Evolutionary conservation across 1,139 yeast species (phyloP).

Genomic region (Hemisphaericaspora xylanilytica): DNA sequence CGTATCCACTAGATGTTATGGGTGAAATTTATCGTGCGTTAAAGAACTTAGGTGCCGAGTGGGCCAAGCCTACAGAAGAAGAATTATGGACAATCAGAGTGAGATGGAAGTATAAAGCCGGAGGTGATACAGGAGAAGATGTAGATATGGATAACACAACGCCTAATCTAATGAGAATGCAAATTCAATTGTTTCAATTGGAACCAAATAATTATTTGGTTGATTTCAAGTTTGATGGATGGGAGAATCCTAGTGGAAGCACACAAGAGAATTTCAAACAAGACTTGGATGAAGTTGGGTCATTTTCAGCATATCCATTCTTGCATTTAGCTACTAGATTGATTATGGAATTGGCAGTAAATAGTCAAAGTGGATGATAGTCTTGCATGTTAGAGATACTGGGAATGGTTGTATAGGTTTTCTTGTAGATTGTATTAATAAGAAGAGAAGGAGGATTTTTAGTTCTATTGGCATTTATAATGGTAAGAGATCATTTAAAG

Average conservation of each 20-base stretch:
- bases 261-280: conserved; percentile 22
- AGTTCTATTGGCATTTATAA: too few species aligned
- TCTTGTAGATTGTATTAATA: too few species aligned
- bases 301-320: conserved; percentile 93
- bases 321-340: conserved; percentile 87
- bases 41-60: conserved; percentile 92
- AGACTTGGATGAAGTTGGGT: conserved; percentile 69
- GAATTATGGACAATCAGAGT: conserved; percentile 96
- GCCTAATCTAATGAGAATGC: conserved; percentile 80
- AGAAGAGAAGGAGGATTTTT: too few species aligned
- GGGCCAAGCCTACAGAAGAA: conserved; percentile 92
- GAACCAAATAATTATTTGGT: conserved; percentile 95
- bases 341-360: conserved; percentile 96
- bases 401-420: background rate
- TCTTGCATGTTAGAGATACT: too few species aligned
- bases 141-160: conserved; percentile 18
- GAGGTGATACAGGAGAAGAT: conserved; percentile 15
- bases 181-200: conserved; percentile 89
- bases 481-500: too few species aligned
- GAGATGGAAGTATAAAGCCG: conserved; percentile 82
- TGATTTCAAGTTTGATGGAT: conserved; percentile 96
- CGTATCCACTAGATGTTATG: conserved; percentile 97
- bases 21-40: conserved; percentile 96
- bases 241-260: conserved; percentile 53
- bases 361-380: conserved; percentile 34